A percentile compares a stretch with the other conserved stretches of the same genome.
These are phyloP conservation scores for Onygenales sp. DNA, from an alignment of 2,329 filamentous ascomycete genomes.

Conservation along the genomic window DNA sequence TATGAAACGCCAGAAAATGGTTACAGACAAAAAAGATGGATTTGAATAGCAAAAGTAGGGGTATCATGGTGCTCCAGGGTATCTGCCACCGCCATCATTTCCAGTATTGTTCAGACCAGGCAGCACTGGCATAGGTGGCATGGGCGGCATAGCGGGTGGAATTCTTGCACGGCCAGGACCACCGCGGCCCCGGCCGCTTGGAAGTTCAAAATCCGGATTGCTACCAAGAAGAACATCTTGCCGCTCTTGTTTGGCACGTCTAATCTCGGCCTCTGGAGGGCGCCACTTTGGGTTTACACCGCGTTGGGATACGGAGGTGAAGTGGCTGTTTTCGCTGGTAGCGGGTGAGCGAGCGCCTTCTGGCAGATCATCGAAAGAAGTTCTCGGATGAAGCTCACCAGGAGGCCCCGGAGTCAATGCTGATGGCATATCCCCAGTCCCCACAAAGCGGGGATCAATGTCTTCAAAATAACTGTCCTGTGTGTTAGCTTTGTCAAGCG, in stretches of 20 bases:
- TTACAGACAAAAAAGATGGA: background rate
- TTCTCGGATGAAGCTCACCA: constrained; percentile 33
- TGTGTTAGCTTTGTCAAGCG: constrained; percentile 27
- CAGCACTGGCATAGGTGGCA: constrained; percentile 16
- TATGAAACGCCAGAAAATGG: background rate
- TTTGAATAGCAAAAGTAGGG: background rate
- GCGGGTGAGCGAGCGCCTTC: constrained; percentile 60
- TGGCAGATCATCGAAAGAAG: constrained; percentile 55
- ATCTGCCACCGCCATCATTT: constrained; percentile 3
- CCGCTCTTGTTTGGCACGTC: constrained; percentile 44
- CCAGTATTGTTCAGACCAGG: background rate
- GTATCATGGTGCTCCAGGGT: constrained; percentile 2
- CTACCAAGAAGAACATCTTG: constrained; percentile 66
- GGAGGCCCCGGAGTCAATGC: constrained; percentile 29
- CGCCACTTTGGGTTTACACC: constrained; percentile 82
- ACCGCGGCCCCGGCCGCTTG: constrained; percentile 29
- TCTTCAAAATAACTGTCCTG: constrained; percentile 74
- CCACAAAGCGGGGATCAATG: constrained; percentile 76
- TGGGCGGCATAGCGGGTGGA: constrained; percentile 9
- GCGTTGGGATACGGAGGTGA: constrained; percentile 83
- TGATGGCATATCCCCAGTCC: constrained; percentile 30
- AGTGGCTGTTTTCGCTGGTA: constrained; percentile 70
- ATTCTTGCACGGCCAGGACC: constrained; percentile 10
- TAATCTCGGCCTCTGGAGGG: constrained; percentile 34
- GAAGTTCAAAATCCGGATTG: constrained; percentile 77